phyloP scores from a whole-genome alignment of 305 asterid species.

The Fraxinus nigra region DNA sequence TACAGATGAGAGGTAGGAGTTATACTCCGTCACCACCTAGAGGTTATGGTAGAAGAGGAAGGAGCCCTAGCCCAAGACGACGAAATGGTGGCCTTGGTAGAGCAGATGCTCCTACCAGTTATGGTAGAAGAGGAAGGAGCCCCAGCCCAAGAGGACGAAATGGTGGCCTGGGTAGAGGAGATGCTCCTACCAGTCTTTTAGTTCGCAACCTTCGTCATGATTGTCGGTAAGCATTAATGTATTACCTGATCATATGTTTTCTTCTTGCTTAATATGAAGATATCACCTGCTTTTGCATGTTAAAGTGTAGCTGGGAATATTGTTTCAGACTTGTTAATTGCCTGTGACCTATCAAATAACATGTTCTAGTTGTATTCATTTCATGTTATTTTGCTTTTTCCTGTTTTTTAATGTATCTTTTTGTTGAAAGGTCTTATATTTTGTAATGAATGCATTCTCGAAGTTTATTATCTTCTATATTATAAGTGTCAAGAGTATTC shows the following conservation, averaged over 20 bases:
- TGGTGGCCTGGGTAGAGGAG: constrained; percentile 45
- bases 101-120: not conserved
- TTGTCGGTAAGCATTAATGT: constrained; percentile 51
- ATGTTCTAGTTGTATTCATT: not conserved
- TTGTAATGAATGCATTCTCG: not conserved
- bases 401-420: not conserved
- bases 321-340: not conserved
- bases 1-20: constrained; percentile 82
- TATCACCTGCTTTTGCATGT: not conserved
- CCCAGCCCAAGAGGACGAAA: constrained; percentile 58
- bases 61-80: constrained; percentile 11
- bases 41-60: constrained; percentile 59
- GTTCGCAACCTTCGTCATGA: constrained; percentile 78
- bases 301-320: not conserved
- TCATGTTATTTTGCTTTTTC: not conserved
- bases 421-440: not conserved
- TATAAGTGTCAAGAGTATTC: not conserved
- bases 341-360: not conserved
- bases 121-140: constrained; percentile 6
- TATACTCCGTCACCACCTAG: constrained; percentile 89
- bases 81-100: not conserved
- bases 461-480: not conserved
- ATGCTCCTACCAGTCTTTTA: constrained; percentile 81
- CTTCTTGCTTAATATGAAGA: not conserved
- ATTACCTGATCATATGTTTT: not conserved